Conservation (phyloP, 23 red algal genomes). For the Chondrus crispus region DNA sequence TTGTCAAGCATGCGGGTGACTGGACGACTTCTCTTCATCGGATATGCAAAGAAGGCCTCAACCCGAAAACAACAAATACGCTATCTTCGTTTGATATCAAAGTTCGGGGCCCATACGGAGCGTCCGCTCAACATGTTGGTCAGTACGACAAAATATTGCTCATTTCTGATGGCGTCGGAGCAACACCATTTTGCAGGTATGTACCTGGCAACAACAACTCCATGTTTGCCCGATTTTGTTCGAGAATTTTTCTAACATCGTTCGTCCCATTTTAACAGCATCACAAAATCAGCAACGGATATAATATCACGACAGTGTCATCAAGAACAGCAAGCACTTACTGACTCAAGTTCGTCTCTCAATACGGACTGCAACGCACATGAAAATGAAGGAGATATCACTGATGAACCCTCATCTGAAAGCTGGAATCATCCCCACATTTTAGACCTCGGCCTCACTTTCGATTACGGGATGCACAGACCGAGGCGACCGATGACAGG, state of each 20-base stretch:
- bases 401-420: no score
- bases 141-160: conserved; percentile 59
- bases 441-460: no score
- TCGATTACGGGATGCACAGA: no score
- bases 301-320: background rate
- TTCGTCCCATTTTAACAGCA: no score
- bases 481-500: no score
- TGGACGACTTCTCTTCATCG: conserved; percentile 45
- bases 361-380: background rate
- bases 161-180: conserved; percentile 62
- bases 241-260: no score
- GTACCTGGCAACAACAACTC: background rate
- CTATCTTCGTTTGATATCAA: conserved; percentile 44
- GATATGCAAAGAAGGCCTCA: conserved; percentile 14
- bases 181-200: conserved; percentile 60
- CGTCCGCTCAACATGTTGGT: conserved; percentile 63
- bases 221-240: no score
- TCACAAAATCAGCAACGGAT: no score
- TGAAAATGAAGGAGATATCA: no score
- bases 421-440: no score
- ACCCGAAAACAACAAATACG: conserved; percentile 5
- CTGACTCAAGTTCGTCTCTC: background rate
- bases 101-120: conserved; percentile 68
- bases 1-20: conserved; percentile 65
- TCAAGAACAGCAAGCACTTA: background rate